Base-by-base conservation (phyloP, 2,329 filamentous ascomycete species). In the Parascedosporium putredinis region DNA sequence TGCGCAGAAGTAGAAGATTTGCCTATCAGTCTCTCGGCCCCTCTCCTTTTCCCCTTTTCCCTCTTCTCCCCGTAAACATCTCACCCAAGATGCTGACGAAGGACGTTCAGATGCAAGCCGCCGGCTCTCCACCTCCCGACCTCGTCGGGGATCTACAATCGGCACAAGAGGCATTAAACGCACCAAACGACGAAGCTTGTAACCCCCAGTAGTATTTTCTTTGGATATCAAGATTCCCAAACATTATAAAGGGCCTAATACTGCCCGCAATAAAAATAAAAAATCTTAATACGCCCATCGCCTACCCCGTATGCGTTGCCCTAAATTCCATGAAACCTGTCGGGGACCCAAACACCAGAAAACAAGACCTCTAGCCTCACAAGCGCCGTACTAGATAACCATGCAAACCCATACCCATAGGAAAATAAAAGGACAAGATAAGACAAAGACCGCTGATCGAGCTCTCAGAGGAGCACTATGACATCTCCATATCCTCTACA, bases 31-130 rank as follows among this genome's bases (percentile, higher is more conserved):
- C n/a, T n/a, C n/a, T n/a, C n/a, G n/a, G n/a, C n/a, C n/a, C n/a
- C n/a, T n/a, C n/a, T n/a, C n/a, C n/a, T n/a, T n/a, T n/a, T n/a
- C n/a, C n/a, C n/a, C n/a, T n/a, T n/a, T n/a, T n/a, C n/a, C n/a
- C n/a, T n/a, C n/a, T n/a, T n/a, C n/a, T n/a, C n/a, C n/a, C n/a
- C n/a, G n/a, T n/a, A n/a, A n/a, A n/a, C n/a, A n/a, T n/a, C n/a
- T n/a, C n/a, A n/a, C n/a, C n/a, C n/a, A n/a, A n/a, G n/a, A n/a
- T n/a, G n/a, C n/a, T n/a, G n/a, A n/a, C n/a, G n/a, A n/a, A n/a
- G n/a, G n/a, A n/a, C n/a, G n/a, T 43, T 51, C 60, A 96, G 91
- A 98, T 98, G 93, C 93, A 98, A 90, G 84, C 84, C 47, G 85
- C 86, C 53, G 93, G 93, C 8, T 89, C 87, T 18, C 93, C 93